Evolutionary conservation across 805 yeast genomes (phyloP), one percentile per base, ranked within the genome.

Genomic region (Grigorovia yakushimaensis): DNA sequence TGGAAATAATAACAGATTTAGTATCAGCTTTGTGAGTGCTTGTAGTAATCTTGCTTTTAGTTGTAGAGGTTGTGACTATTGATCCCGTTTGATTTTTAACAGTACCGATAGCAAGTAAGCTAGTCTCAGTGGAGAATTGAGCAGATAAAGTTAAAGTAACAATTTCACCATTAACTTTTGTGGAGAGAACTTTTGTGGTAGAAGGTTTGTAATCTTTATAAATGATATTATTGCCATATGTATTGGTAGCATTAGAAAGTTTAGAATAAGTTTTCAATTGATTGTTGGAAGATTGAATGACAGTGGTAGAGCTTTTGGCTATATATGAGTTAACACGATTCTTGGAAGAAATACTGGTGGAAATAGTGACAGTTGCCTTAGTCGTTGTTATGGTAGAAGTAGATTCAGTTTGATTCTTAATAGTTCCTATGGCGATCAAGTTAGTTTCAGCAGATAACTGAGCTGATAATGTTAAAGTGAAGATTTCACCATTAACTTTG

Each of bases 361-460:
- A 7, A n/a, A 17, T 11, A 33, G 18, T 33, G 4, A 15, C 8
- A 13, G 13, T 33, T 11, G 7, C 10, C 9, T 27, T 27, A 27
- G 33, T 13, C 15, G 37, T 33, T 11, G 37, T 9, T 23, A 6
- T 23, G 27, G 27, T 9, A 33, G 7, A 13, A 17, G n/a, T 15
- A n/a, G 37, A 24, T 7, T 23, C 19, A 10, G 44, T 42, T 8
- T 42, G n/a, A 11, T 42, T 42, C 19, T 37, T 22, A 5, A 42
- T 8, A 13, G 30, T 42, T 20, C 44, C 39, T 15, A 42, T 20
- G 5, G 44, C 44, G 21, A 61, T 56, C 50, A 52, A 53, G 41
- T 59, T 56, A 35, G 64, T 60, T 53, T 49, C 47, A 24, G 45
- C 46, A 41, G 64, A 56, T 20, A 46, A 52, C 39, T 51, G 44